Evolutionary conservation across 805 yeast genomes (phyloP).

Genomic region (Lipomyces oligophaga): DNA sequence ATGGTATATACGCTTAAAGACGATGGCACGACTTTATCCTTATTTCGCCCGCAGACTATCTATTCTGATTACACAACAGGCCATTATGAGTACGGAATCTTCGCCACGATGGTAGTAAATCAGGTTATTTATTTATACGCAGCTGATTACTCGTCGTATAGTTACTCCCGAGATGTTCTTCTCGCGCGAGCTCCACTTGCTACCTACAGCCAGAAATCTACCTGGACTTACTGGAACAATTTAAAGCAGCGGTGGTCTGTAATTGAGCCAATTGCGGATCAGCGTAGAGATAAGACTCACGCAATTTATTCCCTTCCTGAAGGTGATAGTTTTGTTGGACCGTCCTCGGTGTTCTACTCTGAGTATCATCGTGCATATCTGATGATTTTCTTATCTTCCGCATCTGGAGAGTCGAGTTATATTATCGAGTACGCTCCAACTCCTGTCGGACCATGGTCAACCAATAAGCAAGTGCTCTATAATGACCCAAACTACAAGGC

Average conservation of each 20-base stretch:
- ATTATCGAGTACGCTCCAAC: constrained; percentile 9
- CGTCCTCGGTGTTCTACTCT: constrained; percentile 8
- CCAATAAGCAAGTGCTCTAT: constrained; percentile 2
- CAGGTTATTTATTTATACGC: constrained; percentile 5
- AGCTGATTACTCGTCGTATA: not conserved
- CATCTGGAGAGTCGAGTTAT: too few relatives aligned
- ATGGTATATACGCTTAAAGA: constrained; percentile 2
- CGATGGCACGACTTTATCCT: not conserved
- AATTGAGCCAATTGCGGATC: constrained; percentile 4
- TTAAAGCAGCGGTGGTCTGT: constrained; percentile 4
- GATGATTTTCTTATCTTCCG: constrained; percentile 4
- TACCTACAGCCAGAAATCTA: constrained; percentile 2
- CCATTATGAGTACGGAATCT: constrained; percentile 6
- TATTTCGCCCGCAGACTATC: constrained; percentile 4
- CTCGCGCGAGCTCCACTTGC: constrained; percentile 9
- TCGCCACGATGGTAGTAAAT: constrained; percentile 5
- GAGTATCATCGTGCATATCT: constrained; percentile 11
- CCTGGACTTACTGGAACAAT: constrained; percentile 12
- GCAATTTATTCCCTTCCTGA: constrained; percentile 5
- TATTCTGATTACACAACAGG: not conserved
- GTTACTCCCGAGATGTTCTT: constrained; percentile 3
- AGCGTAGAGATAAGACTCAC: not conserved
- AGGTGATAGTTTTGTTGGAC: not conserved
- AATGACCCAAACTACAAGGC: constrained; percentile 1
- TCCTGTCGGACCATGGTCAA: constrained; percentile 13